phyloP scores from a whole-genome alignment of 805 yeast genomes.

The Cyberlindnera saturnus region DNA sequence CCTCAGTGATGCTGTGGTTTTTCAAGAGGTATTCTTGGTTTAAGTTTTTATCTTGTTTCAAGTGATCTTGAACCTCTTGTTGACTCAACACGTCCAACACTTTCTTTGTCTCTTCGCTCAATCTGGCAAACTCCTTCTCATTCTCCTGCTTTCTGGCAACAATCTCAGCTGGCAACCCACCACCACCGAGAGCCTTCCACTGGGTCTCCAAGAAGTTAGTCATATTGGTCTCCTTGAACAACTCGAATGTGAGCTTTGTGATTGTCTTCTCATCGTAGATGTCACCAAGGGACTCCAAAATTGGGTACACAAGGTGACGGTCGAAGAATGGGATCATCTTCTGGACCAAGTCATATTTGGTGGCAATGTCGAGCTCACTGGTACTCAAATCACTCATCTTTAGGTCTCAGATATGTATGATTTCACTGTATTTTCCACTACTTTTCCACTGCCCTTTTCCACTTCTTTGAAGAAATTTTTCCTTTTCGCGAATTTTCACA shows the following conservation, averaged over 20 bases:
- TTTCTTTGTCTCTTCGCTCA: slow-evolving; percentile 38
- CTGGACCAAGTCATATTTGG: slow-evolving; percentile 47
- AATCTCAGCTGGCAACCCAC: slow-evolving; percentile 36
- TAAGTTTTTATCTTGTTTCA: slow-evolving; percentile 50
- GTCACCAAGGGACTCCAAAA: slow-evolving; percentile 41
- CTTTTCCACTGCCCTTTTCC: too few species aligned
- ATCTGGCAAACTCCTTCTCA: slow-evolving; percentile 30
- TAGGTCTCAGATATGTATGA: background rate
- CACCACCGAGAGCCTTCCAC: slow-evolving; percentile 36
- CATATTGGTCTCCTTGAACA: slow-evolving; percentile 55
- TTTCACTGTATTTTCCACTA: too few species aligned
- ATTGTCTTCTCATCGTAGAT: slow-evolving; percentile 41
- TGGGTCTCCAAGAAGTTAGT: slow-evolving; percentile 41
- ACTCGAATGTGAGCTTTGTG: slow-evolving; percentile 42
- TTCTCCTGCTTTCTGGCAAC: slow-evolving; percentile 34
- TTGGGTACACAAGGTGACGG: slow-evolving; percentile 51
- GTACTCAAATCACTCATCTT: slow-evolving; percentile 23
- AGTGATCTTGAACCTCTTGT: slow-evolving; percentile 44
- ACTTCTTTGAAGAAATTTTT: too few species aligned
- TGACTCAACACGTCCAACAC: slow-evolving; percentile 40
- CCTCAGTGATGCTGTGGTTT: slow-evolving; percentile 41
- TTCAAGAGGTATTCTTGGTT: slow-evolving; percentile 42
- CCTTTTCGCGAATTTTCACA: background rate
- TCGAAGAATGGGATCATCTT: slow-evolving; percentile 54
- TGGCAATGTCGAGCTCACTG: slow-evolving; percentile 36